A percentile compares a stretch with the other conserved stretches of the same genome.
Conservation (phyloP, 1,284 basidiomycete species). For the Neolentinus lepideus region DNA sequence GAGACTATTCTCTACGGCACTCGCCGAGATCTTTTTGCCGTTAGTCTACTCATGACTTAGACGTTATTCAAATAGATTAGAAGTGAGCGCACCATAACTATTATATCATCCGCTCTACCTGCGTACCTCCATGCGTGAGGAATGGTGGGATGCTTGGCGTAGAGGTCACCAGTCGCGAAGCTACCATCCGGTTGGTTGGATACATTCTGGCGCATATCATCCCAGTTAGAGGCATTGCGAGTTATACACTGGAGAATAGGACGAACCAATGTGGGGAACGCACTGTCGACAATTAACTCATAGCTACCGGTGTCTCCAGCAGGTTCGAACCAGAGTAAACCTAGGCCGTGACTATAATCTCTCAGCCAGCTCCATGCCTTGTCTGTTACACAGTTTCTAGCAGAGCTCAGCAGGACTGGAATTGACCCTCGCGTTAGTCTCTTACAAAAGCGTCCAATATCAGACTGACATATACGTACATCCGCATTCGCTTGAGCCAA, state of each 20-base stretch:
- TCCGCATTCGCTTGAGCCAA: neutral
- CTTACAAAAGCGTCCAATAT: neutral
- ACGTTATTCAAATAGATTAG: neutral
- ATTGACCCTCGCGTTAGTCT: neutral
- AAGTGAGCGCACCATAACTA: neutral
- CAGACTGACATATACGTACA: neutral
- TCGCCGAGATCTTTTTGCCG: neutral
- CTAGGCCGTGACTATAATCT: neutral
- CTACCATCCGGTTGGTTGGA: neutral
- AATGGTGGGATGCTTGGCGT: neutral
- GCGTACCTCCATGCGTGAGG: neutral
- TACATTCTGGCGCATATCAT: neutral
- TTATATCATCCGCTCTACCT: neutral
- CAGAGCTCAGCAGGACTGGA: neutral
- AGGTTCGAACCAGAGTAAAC: neutral
- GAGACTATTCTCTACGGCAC: neutral
- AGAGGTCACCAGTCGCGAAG: neutral
- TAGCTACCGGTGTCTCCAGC: neutral
- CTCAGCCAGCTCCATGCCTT: neutral
- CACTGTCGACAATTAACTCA: neutral
- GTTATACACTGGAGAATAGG: too few relatives aligned
- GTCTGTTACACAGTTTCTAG: neutral
- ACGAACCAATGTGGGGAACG: neutral
- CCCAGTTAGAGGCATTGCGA: too few relatives aligned
- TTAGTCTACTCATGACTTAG: neutral